A percentile compares a stretch with the other conserved stretches of the same genome.
Conservation (phyloP, 192 early-diverging fungal species). For the Coemansia sp. region DNA sequence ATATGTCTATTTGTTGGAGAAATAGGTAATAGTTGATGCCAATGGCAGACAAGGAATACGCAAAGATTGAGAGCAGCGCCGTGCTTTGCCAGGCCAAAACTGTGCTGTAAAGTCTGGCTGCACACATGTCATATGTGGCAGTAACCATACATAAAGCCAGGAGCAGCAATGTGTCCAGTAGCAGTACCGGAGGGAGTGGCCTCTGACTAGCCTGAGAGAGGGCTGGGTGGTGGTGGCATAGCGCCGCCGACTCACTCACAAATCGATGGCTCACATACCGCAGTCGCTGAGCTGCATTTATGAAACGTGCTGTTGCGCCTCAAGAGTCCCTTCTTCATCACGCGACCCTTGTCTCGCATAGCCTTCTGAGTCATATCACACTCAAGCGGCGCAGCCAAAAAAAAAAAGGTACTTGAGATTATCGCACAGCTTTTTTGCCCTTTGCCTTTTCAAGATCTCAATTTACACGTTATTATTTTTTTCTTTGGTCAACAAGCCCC, state of each 20-base stretch:
- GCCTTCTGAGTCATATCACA: not conserved
- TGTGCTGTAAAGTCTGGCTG: not conserved
- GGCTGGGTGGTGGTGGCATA: not conserved
- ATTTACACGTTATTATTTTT: slow-evolving; percentile 1
- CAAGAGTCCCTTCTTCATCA: not conserved
- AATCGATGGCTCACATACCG: not conserved
- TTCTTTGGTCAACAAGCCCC: not conserved
- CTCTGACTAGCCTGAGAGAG: not conserved
- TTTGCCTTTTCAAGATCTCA: not conserved
- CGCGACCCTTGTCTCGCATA: not conserved
- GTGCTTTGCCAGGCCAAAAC: not conserved
- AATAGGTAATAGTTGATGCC: not conserved
- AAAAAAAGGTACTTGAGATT: not conserved
- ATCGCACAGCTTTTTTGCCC: not conserved
- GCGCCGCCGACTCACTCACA: not conserved
- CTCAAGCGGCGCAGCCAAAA: not conserved
- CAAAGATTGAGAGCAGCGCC: not conserved
- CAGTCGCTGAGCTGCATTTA: not conserved
- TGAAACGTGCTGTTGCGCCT: not conserved
- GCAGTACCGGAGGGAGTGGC: slow-evolving; percentile 1
- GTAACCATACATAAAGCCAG: slow-evolving; percentile 9
- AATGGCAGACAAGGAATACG: too few relatives aligned
- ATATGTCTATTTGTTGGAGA: slow-evolving; percentile 21
- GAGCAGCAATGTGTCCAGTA: not conserved
- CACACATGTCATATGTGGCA: not conserved